phyloP scores from a whole-genome alignment of 164 flowering plant genomes.

The Liriodendron chinense region DNA sequence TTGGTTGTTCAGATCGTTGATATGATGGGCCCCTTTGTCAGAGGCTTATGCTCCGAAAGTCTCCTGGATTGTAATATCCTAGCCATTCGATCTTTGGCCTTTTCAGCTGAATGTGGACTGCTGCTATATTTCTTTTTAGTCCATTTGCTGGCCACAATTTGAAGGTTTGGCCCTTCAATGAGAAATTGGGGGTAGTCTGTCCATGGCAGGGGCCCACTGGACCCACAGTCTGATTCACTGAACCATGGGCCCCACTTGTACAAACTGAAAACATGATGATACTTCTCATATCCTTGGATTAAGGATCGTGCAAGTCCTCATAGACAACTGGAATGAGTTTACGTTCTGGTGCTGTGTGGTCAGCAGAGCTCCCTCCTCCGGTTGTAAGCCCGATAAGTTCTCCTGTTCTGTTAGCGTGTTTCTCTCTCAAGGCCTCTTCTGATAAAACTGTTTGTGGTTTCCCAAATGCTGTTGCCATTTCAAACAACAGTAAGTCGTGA shows the following conservation, averaged over 20 bases:
- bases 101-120: no score
- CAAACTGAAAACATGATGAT: not conserved
- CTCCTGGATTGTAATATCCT: no score
- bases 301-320: not conserved
- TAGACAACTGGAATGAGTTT: not conserved
- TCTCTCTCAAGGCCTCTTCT: constrained; percentile 25
- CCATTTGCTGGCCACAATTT: no score
- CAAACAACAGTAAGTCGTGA: no score
- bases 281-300: not conserved
- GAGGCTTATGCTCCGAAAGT: no score
- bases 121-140: no score
- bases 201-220: no score
- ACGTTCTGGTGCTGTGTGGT: not conserved
- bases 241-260: not conserved
- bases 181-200: no score
- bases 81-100: no score
- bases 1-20: no score
- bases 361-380: constrained; percentile 3
- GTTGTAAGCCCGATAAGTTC: constrained; percentile 14
- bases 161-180: no score
- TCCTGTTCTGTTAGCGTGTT: constrained; percentile 13
- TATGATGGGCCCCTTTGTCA: no score
- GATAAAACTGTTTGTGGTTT: constrained; percentile 22
- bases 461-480: constrained; percentile 30
- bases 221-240: not conserved